Evolutionary conservation across 192 early-diverging fungal species (phyloP).

Genomic region (Thoreauomyces humboldtii): DNA sequence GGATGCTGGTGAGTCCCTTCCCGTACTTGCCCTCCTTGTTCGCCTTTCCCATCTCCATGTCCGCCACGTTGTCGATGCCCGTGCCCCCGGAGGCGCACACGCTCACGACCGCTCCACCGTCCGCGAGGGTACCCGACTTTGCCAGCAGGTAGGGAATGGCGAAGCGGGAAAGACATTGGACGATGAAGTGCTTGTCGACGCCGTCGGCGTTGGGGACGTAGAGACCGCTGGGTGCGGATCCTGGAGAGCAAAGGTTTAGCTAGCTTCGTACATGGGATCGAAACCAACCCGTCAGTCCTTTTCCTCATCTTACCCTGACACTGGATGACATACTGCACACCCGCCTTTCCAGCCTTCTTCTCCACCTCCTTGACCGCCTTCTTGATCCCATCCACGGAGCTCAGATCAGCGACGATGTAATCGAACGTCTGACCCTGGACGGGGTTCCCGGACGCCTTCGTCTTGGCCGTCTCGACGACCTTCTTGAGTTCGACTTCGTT

Average conservation of each 20-base stretch:
- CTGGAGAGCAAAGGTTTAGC: too few species aligned
- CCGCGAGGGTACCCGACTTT: background rate
- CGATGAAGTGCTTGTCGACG: background rate
- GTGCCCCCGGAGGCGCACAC: conserved; percentile 2
- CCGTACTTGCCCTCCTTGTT: background rate
- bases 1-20: background rate
- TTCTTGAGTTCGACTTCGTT: background rate
- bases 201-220: background rate
- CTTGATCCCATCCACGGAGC: background rate
- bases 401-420: conserved; percentile 3
- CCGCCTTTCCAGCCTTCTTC: background rate
- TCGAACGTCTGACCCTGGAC: background rate
- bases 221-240: background rate
- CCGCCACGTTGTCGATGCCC: background rate
- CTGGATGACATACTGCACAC: background rate
- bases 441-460: background rate
- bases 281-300: too few species aligned
- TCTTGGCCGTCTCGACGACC: background rate
- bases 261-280: too few species aligned
- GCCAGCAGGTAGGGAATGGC: background rate
- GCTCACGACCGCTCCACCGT: background rate
- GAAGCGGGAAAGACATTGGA: conserved; percentile 1
- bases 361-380: background rate
- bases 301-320: background rate
- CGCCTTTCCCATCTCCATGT: background rate